These are phyloP conservation scores for Alternaria tenuissima DNA, from an alignment of 2,329 filamentous ascomycete species.

Conservation along the genomic window DNA sequence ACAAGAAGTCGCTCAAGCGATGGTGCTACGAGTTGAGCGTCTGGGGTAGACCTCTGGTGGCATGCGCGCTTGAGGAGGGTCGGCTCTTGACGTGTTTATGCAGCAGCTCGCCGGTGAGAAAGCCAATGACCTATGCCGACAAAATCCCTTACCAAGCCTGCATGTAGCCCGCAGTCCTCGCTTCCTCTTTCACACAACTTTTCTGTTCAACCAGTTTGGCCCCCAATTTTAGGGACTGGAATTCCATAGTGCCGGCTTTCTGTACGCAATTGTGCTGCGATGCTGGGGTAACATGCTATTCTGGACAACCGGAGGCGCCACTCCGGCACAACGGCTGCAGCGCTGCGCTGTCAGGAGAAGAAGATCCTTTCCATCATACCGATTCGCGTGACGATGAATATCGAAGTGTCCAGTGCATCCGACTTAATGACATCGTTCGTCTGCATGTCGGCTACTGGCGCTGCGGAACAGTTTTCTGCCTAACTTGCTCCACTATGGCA, in stretches of 20 bases:
- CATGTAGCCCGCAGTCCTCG: constrained; percentile 43
- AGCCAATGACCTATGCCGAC: constrained; percentile 48
- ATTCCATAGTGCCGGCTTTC: constrained; percentile 21
- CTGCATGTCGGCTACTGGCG: constrained; percentile 24
- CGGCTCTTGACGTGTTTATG: constrained; percentile 49
- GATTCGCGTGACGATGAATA: background rate
- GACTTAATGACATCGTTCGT: constrained; percentile 24
- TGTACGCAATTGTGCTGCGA: constrained; percentile 19
- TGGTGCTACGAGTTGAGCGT: constrained; percentile 39
- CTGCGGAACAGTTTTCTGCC: constrained; percentile 29
- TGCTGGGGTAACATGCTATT: constrained; percentile 20
- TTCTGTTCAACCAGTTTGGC: constrained; percentile 34
- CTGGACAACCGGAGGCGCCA: constrained; percentile 17
- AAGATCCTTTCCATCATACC: background rate
- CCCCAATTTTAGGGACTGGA: constrained; percentile 35
- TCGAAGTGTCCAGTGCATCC: constrained; percentile 11
- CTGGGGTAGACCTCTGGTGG: constrained; percentile 35
- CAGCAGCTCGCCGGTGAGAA: constrained; percentile 41
- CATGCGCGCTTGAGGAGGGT: constrained; percentile 36
- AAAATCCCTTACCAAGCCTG: constrained; percentile 41
- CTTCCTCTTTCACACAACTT: constrained; percentile 35
- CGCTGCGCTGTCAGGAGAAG: constrained; percentile 13
- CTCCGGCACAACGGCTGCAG: constrained; percentile 17
- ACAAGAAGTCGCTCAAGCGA: constrained; percentile 26
- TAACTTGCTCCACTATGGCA: constrained; percentile 26